Evolutionary conservation across 345 rosid species (phyloP).

Genomic region (Heritiera fomes): DNA sequence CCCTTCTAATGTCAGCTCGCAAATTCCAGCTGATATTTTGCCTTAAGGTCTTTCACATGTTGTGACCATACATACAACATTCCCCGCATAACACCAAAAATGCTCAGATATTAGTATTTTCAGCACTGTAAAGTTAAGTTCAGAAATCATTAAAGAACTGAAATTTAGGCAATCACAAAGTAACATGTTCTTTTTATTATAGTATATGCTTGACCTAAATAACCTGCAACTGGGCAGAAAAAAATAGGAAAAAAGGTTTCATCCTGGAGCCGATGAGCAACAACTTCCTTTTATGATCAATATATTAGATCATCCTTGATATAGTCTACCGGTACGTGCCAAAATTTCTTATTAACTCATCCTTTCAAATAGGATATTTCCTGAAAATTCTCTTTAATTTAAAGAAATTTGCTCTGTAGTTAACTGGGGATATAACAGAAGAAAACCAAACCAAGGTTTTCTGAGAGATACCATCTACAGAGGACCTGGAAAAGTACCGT

Average conservation of each 20-base stretch:
- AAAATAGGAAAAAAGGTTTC: background rate
- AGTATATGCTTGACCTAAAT: background rate
- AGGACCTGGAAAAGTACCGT: conserved; percentile 95
- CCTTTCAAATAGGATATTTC: conserved; percentile 25
- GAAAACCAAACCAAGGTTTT: conserved; percentile 9
- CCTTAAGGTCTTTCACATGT: background rate
- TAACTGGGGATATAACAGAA: conserved; percentile 17
- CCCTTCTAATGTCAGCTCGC: no score
- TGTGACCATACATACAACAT: background rate
- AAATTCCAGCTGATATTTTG: no score
- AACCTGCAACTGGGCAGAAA: background rate
- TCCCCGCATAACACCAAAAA: background rate
- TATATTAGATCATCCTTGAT: background rate
- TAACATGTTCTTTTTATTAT: background rate
- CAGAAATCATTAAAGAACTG: background rate
- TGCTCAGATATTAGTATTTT: background rate
- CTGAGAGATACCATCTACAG: conserved; percentile 51
- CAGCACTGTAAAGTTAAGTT: background rate
- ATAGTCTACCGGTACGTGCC: conserved; percentile 16
- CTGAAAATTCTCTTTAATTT: conserved; percentile 28
- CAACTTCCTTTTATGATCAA: background rate
- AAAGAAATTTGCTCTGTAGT: conserved; percentile 25
- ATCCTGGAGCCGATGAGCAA: background rate
- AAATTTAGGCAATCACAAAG: background rate
- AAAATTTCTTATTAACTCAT: conserved; percentile 35